Conservation (phyloP, 352 stramenopile species). For the Pythium phragmitis region DNA sequence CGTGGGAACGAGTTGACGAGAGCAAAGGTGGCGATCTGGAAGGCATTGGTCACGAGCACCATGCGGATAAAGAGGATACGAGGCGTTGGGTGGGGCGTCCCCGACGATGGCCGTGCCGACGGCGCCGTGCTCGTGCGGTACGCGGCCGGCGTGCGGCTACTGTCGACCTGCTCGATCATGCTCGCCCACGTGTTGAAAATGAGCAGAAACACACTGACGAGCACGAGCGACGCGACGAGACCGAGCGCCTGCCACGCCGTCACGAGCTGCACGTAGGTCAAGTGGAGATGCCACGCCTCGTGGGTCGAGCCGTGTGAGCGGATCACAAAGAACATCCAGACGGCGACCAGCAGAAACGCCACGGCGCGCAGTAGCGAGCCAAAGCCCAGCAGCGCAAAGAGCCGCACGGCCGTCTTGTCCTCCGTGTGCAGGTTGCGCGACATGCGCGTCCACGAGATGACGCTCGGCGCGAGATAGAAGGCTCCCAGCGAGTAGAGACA, state of each 20-base stretch:
- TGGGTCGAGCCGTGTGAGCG: slow-evolving; percentile 33
- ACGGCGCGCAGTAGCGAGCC: slow-evolving; percentile 41
- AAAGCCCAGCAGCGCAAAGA: slow-evolving; percentile 54
- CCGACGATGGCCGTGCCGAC: background rate
- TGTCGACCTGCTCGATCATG: slow-evolving; percentile 61
- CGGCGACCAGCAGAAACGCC: slow-evolving; percentile 47
- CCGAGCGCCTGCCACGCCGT: slow-evolving; percentile 54
- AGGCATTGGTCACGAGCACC: slow-evolving; percentile 43
- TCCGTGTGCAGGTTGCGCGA: slow-evolving; percentile 36
- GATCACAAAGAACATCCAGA: slow-evolving; percentile 56
- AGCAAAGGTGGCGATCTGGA: slow-evolving; percentile 49
- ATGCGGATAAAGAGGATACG: slow-evolving; percentile 57
- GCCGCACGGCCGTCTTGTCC: slow-evolving; percentile 50
- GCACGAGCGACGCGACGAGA: slow-evolving; percentile 40
- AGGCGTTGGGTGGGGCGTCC: slow-evolving; percentile 29
- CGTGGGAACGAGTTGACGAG: slow-evolving; percentile 33
- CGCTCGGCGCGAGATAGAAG: slow-evolving; percentile 46
- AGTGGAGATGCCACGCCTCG: slow-evolving; percentile 47
- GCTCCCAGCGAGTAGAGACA: slow-evolving; percentile 49
- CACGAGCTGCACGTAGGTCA: slow-evolving; percentile 60
- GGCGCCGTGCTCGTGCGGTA: slow-evolving; percentile 12
- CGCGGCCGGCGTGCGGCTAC: slow-evolving; percentile 12
- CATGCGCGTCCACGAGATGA: slow-evolving; percentile 37
- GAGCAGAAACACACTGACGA: slow-evolving; percentile 54
- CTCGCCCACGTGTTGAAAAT: slow-evolving; percentile 67